These are phyloP conservation scores for Apostasia shenzhenica DNA, from an alignment of 106 monocot genomes.

Conservation along the genomic window DNA sequence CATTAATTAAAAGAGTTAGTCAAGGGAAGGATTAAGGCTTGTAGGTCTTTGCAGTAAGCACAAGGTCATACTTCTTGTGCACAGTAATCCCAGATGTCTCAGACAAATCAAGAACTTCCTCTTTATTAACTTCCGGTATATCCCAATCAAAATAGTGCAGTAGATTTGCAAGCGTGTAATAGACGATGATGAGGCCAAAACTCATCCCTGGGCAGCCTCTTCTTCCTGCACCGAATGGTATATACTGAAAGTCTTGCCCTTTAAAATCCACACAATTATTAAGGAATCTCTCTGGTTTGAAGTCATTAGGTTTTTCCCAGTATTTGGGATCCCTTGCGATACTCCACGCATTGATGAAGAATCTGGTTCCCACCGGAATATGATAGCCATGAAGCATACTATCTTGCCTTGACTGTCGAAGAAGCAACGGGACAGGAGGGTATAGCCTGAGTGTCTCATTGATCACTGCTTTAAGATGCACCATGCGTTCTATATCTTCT, in stretches of 20 bases:
- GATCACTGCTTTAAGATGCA: too few species aligned
- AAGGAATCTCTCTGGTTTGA: too few species aligned
- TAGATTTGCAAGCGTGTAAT: background rate
- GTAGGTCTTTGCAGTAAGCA: background rate
- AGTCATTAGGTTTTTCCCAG: too few species aligned
- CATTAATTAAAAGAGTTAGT: too few species aligned
- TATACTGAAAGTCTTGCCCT: conserved; percentile 3
- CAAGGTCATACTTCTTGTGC: conserved; percentile 1
- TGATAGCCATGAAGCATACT: too few species aligned
- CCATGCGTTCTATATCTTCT: background rate
- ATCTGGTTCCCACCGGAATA: too few species aligned
- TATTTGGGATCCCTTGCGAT: too few species aligned
- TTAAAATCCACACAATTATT: conserved; percentile 6
- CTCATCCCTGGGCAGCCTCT: conserved; percentile 11
- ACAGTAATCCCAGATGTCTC: background rate
- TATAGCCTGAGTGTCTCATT: too few species aligned
- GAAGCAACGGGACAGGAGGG: too few species aligned
- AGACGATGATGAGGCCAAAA: background rate
- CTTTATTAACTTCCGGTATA: background rate
- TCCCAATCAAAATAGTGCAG: conserved; percentile 16
- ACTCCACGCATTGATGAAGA: too few species aligned
- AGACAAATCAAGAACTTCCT: background rate
- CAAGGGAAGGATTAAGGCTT: too few species aligned
- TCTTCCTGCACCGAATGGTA: conserved; percentile 10
- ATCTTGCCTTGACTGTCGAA: too few species aligned